These are phyloP conservation scores for Capsella bursapastoris DNA, from an alignment of 345 rosid genomes.

Conservation along the genomic window DNA sequence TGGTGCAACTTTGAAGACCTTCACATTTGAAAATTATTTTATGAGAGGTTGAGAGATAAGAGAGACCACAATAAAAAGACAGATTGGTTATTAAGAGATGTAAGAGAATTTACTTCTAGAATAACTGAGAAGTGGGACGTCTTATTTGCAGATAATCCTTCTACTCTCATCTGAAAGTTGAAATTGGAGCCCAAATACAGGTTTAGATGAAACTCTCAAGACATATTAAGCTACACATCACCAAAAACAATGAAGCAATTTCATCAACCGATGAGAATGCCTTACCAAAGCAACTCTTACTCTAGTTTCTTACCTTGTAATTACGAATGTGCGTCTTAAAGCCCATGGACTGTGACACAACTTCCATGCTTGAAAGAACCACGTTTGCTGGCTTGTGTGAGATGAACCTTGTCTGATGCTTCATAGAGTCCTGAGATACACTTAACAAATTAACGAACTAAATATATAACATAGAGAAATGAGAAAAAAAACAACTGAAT, in stretches of 20 bases:
- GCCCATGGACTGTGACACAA: conserved; percentile 98
- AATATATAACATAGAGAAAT: neutral
- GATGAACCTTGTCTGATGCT: conserved; percentile 82
- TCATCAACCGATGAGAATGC: conserved; percentile 4
- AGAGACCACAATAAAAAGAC: conserved; percentile 3
- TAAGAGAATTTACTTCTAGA: conserved; percentile 61
- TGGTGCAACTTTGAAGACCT: conserved; percentile 96
- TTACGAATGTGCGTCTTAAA: conserved; percentile 95
- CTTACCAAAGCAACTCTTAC: neutral
- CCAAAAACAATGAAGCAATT: neutral
- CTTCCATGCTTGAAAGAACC: conserved; percentile 94
- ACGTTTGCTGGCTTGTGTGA: conserved; percentile 87
- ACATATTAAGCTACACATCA: conserved; percentile 5
- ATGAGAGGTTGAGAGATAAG: conserved; percentile 1
- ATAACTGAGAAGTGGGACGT: conserved; percentile 75
- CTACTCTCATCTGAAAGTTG: conserved; percentile 84
- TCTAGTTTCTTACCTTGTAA: conserved; percentile 65
- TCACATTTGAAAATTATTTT: conserved; percentile 10
- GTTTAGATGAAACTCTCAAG: neutral
- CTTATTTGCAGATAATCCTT: conserved; percentile 78
- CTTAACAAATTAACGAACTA: conserved; percentile 10
- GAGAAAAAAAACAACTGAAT: conserved; percentile 24
- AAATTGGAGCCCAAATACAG: neutral
- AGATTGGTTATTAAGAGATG: conserved; percentile 10
- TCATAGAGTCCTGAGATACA: conserved; percentile 68